Conservation (phyloP, 2,329 filamentous ascomycete genomes). For the Aspergillus ruber region DNA sequence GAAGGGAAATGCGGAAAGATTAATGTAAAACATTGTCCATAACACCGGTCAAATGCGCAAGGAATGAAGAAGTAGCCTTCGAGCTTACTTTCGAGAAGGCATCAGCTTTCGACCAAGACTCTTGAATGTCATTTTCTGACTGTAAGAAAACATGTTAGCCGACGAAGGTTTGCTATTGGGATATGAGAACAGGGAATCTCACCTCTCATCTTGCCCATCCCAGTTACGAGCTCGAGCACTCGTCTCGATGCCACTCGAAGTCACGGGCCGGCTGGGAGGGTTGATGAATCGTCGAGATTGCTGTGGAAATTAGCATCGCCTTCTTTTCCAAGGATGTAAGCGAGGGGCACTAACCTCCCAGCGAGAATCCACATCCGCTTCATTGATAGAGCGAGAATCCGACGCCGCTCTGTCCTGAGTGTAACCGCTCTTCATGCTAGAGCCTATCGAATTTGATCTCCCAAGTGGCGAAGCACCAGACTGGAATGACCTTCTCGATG, state of each 20-base stretch:
- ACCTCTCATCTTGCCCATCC: slow-evolving; percentile 26
- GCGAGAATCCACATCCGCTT: slow-evolving; percentile 32
- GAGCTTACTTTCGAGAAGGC: slow-evolving; percentile 16
- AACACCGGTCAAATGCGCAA: background rate
- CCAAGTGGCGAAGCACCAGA: slow-evolving; percentile 32
- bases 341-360: slow-evolving; percentile 28
- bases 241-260: slow-evolving; percentile 20
- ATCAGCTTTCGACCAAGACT: slow-evolving; percentile 33
- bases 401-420: slow-evolving; percentile 13
- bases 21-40: background rate
- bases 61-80: background rate
- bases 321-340: background rate
- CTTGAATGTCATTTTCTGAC: slow-evolving; percentile 29
- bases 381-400: slow-evolving; percentile 30
- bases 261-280: slow-evolving; percentile 23
- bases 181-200: too few species aligned
- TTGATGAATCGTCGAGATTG: slow-evolving; percentile 30
- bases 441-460: slow-evolving; percentile 29
- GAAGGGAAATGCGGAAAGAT: background rate
- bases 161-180: too few species aligned
- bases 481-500: slow-evolving; percentile 30
- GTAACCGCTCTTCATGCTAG: slow-evolving; percentile 20
- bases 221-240: slow-evolving; percentile 18
- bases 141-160: slow-evolving; percentile 8
- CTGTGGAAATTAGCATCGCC: slow-evolving; percentile 16